A percentile compares a stretch with the other conserved stretches of the same genome.
These are phyloP conservation scores for Amniculicola lignicola DNA, from an alignment of 495 filamentous ascomycete species.

Conservation along the genomic window DNA sequence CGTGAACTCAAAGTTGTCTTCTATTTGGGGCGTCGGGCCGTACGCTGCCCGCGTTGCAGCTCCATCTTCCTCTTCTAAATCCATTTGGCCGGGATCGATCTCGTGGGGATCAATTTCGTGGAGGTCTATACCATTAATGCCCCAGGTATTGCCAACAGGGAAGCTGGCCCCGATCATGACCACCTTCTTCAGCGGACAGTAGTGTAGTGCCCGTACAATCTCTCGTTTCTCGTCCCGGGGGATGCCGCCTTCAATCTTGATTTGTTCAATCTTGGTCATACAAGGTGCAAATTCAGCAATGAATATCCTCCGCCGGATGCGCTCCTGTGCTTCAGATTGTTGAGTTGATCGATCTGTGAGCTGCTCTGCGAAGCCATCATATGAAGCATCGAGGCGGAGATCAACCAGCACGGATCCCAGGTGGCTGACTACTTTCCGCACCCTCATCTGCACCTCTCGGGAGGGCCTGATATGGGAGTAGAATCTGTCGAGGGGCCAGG, in stretches of 20 bases:
- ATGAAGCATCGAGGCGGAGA: constrained; percentile 36
- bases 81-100: constrained; percentile 12
- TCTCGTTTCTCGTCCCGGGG: constrained; percentile 41
- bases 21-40: neutral
- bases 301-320: constrained; percentile 34
- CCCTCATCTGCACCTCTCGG: constrained; percentile 11
- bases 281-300: constrained; percentile 37
- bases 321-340: neutral
- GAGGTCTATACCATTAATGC: constrained; percentile 24
- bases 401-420: constrained; percentile 33
- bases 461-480: constrained; percentile 20
- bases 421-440: constrained; percentile 31
- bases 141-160: constrained; percentile 41
- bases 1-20: constrained; percentile 24
- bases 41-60: constrained; percentile 4
- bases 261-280: constrained; percentile 35
- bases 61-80: constrained; percentile 33
- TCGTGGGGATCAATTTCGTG: constrained; percentile 5
- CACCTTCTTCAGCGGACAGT: constrained; percentile 36
- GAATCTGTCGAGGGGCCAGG: constrained; percentile 41
- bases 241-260: constrained; percentile 43
- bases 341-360: constrained; percentile 25
- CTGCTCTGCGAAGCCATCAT: constrained; percentile 24
- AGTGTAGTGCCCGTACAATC: constrained; percentile 37
- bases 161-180: constrained; percentile 37